Conservation (phyloP, 441 rosid species). For the Populus trichocarpa region DNA sequence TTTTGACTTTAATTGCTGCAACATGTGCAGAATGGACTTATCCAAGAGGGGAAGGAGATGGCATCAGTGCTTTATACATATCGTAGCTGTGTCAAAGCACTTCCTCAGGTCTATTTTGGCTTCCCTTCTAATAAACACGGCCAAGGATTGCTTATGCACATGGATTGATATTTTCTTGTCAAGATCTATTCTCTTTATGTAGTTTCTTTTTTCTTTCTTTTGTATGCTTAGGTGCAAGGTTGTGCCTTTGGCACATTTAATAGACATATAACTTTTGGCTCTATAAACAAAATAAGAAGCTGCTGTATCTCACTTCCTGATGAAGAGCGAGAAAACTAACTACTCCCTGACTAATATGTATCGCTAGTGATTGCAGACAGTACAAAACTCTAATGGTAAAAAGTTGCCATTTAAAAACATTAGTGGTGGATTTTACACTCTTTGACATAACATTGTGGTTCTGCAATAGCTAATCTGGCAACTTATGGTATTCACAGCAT, state of each 20-base stretch:
- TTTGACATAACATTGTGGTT: not conserved
- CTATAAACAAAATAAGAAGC: not conserved
- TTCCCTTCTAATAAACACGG: conserved; percentile 10
- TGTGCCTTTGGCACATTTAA: no score
- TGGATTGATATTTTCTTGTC: not conserved
- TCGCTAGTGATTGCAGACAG: not conserved
- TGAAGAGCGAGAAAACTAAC: not conserved
- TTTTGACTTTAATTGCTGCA: conserved; percentile 18
- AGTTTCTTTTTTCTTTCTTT: not conserved
- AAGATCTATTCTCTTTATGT: not conserved
- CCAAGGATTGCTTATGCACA: not conserved
- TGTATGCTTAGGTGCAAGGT: not conserved
- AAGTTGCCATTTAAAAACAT: no score
- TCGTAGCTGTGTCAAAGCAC: conserved; percentile 98
- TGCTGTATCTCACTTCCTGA: not conserved
- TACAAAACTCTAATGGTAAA: not conserved
- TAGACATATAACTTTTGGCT: not conserved
- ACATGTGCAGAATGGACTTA: conserved; percentile 68
- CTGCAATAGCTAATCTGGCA: not conserved
- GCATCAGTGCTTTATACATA: conserved; percentile 93
- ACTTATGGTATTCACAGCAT: not conserved
- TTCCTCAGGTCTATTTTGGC: conserved; percentile 79
- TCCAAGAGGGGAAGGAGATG: conserved; percentile 99
- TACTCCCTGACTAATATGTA: not conserved
- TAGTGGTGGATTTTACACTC: not conserved